Evolutionary conservation across 2,329 filamentous ascomycete species (phyloP).

Genomic region (Fusarium sp.): DNA sequence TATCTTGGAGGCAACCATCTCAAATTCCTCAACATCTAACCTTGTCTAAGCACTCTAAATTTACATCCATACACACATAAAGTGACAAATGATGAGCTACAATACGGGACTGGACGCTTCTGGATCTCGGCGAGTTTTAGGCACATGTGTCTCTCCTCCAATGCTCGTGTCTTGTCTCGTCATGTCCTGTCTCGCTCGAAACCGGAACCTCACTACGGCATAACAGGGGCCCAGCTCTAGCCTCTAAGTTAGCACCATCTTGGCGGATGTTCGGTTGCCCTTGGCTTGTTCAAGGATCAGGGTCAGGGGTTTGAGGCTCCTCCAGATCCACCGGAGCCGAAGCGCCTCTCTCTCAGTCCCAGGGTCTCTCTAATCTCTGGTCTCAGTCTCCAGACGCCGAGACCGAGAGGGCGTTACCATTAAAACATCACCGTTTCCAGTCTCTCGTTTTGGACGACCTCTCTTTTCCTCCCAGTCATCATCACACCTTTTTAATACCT

Average conservation of each 20-base stretch:
- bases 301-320: slow-evolving; percentile 30
- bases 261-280: slow-evolving; percentile 30
- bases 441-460: slow-evolving; percentile 14
- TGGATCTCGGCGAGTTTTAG: slow-evolving; percentile 33
- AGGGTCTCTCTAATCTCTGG: slow-evolving; percentile 8
- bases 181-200: slow-evolving; percentile 30
- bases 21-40: slow-evolving; percentile 1
- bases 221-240: not conserved
- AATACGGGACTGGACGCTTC: slow-evolving; percentile 20
- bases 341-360: slow-evolving; percentile 25
- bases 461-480: slow-evolving; percentile 12
- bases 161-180: slow-evolving; percentile 17
- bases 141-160: slow-evolving; percentile 29
- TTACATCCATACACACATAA: not conserved
- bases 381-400: slow-evolving; percentile 28
- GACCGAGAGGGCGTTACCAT: slow-evolving; percentile 26
- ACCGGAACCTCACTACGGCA: slow-evolving; percentile 26
- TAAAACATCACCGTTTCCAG: slow-evolving; percentile 41
- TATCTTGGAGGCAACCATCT: not conserved
- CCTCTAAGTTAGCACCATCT: slow-evolving; percentile 25
- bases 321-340: slow-evolving; percentile 42
- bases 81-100: not conserved
- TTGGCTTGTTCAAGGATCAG: slow-evolving; percentile 18
- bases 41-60: not conserved
- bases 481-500: slow-evolving; percentile 38